Conservation (phyloP, 2,329 filamentous ascomycete species). For the Microdochium bolleyi region DNA sequence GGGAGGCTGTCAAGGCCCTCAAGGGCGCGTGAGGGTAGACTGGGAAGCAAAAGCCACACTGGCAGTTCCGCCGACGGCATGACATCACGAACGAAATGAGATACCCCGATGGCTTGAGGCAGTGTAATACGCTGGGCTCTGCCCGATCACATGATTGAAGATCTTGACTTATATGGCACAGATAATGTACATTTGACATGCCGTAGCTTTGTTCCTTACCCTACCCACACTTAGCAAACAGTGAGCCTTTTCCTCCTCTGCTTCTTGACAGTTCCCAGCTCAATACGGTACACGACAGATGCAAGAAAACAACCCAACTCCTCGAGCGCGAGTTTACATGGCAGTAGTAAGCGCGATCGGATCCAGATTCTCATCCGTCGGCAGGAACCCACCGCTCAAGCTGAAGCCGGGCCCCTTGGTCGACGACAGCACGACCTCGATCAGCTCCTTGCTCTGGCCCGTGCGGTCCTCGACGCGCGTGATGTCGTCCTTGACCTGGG, state of each 20-base stretch:
- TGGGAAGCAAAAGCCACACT: constrained; percentile 3
- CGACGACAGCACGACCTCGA: constrained; percentile 72
- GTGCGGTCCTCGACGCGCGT: constrained; percentile 53
- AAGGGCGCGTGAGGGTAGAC: constrained; percentile 23
- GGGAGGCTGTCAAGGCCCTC: constrained; percentile 42
- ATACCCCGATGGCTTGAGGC: not conserved
- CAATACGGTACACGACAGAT: constrained; percentile 4
- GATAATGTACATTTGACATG: not conserved
- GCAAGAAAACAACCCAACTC: not conserved
- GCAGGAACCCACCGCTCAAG: constrained; percentile 70
- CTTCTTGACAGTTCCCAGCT: too few relatives aligned
- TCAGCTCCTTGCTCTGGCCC: constrained; percentile 56
- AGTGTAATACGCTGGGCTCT: not conserved
- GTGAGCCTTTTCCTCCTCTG: too few relatives aligned
- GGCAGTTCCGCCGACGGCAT: not conserved
- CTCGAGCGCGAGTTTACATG: constrained; percentile 34
- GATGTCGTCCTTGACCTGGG: constrained; percentile 71
- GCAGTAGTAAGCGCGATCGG: constrained; percentile 42
- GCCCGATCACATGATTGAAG: not conserved
- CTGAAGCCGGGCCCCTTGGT: constrained; percentile 83
- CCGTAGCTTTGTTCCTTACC: constrained; percentile 1
- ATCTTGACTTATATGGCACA: not conserved
- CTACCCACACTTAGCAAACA: too few relatives aligned
- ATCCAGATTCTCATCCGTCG: constrained; percentile 48
- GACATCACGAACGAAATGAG: not conserved